Conservation (phyloP, 805 yeast species). For the Candida ficus region DNA sequence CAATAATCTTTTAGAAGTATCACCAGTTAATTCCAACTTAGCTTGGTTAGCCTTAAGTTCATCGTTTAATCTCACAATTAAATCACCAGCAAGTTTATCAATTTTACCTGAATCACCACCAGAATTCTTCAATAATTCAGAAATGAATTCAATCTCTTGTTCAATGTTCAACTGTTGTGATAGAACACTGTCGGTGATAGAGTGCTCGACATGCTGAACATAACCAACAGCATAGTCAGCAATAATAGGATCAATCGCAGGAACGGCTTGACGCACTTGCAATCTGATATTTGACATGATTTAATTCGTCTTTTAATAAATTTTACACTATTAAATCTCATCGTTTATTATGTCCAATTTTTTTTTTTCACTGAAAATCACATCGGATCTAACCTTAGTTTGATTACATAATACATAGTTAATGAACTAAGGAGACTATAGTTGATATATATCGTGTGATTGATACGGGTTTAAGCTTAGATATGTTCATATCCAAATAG, state of each 20-base stretch:
- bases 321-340: no score
- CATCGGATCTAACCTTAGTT: no score
- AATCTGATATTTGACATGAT: slow-evolving; percentile 36
- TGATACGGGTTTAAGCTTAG: no score
- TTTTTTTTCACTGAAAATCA: no score
- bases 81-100: slow-evolving; percentile 36
- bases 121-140: slow-evolving; percentile 65
- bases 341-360: no score
- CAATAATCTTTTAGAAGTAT: slow-evolving; percentile 80
- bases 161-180: slow-evolving; percentile 66
- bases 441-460: no score
- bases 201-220: slow-evolving; percentile 70
- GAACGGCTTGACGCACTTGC: slow-evolving; percentile 82
- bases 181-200: slow-evolving; percentile 78
- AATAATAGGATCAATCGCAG: slow-evolving; percentile 81
- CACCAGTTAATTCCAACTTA: slow-evolving; percentile 74
- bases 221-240: slow-evolving; percentile 89
- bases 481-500: no score
- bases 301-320: no score
- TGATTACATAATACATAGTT: no score
- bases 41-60: slow-evolving; percentile 65
- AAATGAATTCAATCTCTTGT: slow-evolving; percentile 63
- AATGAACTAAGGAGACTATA: no score
- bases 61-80: slow-evolving; percentile 44
- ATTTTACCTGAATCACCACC: slow-evolving; percentile 70